Percentiles rank a stretch among this genome's conserved stretches.
These are phyloP conservation scores for Pogostemon cablin DNA, from an alignment of 257 asterid genomes.

Conservation along the genomic window DNA sequence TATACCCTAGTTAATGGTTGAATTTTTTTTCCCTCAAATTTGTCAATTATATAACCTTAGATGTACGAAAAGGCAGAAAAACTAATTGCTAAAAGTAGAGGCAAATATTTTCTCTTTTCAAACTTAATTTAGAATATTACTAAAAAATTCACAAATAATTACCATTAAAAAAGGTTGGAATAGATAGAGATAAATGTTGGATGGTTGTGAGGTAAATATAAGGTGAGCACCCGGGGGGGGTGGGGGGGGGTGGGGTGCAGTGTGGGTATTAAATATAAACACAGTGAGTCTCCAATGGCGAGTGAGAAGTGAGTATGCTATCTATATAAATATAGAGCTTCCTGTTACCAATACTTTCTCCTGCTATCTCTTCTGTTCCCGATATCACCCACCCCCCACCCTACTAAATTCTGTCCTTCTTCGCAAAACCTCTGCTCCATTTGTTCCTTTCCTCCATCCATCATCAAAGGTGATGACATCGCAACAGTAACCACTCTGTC, in stretches of 20 bases:
- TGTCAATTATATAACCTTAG: no score
- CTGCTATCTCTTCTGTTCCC: conserved; percentile 40
- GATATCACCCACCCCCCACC: conserved; percentile 36
- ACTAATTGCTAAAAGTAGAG: no score
- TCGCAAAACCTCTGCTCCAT: conserved; percentile 12
- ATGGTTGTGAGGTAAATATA: conserved; percentile 24
- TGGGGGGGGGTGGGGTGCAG: neutral
- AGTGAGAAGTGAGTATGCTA: conserved; percentile 25
- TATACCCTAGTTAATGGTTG: no score
- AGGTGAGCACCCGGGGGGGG: neutral
- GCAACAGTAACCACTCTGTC: conserved; percentile 47
- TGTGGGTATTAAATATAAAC: conserved; percentile 18
- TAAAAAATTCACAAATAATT: no score
- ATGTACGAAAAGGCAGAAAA: no score
- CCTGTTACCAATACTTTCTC: conserved; percentile 33
- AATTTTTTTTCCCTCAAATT: no score
- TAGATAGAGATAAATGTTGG: neutral
- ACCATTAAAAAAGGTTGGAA: no score
- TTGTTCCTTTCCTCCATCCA: conserved; percentile 32
- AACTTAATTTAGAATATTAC: no score
- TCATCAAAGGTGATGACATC: conserved; percentile 46
- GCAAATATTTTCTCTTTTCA: no score
- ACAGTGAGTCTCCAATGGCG: conserved; percentile 31
- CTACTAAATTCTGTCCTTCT: conserved; percentile 29
- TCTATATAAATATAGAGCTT: conserved; percentile 39